Evolutionary conservation across 257 asterid species (phyloP).

Genomic region (Solanum ossicruentum): DNA sequence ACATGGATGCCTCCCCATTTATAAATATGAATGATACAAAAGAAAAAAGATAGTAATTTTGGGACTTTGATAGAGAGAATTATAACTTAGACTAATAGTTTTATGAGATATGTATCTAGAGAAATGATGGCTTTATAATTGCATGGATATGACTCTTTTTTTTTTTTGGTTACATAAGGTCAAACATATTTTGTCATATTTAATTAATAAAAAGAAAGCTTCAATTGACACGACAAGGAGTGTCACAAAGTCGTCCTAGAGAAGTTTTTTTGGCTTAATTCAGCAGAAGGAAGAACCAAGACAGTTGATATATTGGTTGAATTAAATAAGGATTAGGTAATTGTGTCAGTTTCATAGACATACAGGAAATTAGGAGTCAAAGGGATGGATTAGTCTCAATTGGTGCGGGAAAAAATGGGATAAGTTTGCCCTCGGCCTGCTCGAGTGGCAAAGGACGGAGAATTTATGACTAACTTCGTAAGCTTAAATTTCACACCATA

Average conservation of each 20-base stretch:
- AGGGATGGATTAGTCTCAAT: background rate
- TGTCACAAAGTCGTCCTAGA: background rate
- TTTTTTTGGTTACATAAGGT: background rate
- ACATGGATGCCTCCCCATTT: slow-evolving; percentile 14
- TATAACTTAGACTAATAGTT: background rate
- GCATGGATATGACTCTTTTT: background rate
- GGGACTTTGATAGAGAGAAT: background rate
- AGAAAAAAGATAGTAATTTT: background rate
- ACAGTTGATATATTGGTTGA: background rate
- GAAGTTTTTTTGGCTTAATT: background rate
- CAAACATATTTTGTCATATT: background rate
- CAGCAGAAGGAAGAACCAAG: background rate
- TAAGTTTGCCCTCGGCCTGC: too few species aligned
- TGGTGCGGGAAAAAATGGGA: background rate
- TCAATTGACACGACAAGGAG: slow-evolving; percentile 2
- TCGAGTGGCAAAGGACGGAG: too few species aligned
- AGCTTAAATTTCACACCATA: too few species aligned
- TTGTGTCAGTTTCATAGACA: background rate
- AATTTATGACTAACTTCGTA: too few species aligned
- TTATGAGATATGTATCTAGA: background rate
- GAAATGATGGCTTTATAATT: background rate
- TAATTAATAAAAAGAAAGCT: background rate
- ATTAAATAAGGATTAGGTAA: background rate
- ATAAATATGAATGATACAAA: background rate
- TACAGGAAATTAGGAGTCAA: background rate